A percentile compares a stretch with the other conserved stretches of the same genome.
phyloP scores from a whole-genome alignment of 345 rosid genomes.

The Zanthoxylum bungeanum region DNA sequence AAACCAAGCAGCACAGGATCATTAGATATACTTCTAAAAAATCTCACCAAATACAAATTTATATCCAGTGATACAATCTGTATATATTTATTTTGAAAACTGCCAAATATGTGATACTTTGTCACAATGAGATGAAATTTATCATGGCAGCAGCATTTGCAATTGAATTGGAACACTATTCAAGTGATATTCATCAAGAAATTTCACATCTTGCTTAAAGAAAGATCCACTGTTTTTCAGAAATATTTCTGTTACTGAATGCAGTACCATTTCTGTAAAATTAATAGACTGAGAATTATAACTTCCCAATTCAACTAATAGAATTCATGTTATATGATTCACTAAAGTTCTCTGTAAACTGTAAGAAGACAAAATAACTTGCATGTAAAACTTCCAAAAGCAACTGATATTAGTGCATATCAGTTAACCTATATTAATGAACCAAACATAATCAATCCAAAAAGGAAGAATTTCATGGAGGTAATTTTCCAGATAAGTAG shows the following conservation, averaged over 20 bases:
- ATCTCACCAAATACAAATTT: too few relatives aligned
- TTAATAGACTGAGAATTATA: not conserved
- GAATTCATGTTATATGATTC: constrained; percentile 2
- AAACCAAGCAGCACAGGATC: too few relatives aligned
- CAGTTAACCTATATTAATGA: too few relatives aligned
- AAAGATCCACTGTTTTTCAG: not conserved
- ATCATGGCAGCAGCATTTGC: not conserved
- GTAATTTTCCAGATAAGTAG: constrained; percentile 35
- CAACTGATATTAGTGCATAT: not conserved
- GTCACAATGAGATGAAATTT: too few relatives aligned
- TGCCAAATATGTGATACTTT: too few relatives aligned
- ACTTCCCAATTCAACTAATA: constrained; percentile 1
- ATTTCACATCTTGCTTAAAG: not conserved
- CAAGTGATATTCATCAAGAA: not conserved
- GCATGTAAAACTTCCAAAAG: not conserved
- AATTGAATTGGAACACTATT: too few relatives aligned
- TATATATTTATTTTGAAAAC: too few relatives aligned
- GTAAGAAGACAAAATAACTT: not conserved
- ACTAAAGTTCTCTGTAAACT: not conserved
- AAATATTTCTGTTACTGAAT: not conserved
- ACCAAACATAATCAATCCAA: not conserved
- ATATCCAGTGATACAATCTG: too few relatives aligned
- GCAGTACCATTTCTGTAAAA: not conserved
- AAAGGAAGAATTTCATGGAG: constrained; percentile 19
- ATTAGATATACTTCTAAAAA: too few relatives aligned